Base-by-base conservation (phyloP, 208 protist genomes). In the Strigomonas culicis region DNA sequence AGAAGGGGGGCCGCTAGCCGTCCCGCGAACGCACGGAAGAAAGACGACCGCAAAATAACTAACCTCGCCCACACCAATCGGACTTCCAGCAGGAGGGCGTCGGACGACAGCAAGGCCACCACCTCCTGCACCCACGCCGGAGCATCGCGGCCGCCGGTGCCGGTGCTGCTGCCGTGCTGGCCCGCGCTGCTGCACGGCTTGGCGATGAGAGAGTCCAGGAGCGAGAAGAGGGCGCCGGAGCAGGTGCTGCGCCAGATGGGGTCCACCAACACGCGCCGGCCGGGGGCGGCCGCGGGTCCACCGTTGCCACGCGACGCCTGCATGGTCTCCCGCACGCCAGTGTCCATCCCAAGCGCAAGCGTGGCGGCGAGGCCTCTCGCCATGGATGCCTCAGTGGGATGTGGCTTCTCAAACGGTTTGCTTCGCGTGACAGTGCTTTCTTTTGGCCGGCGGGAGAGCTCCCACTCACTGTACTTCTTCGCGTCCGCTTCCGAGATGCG, bases 61-160 rank as follows among this genome's bases (percentile, higher is more conserved):
- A 91, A 51, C 24, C 88, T 90, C 39, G 53, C 50, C 4, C 92
- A 56, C 41, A 92, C 87, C 13, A 92, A 59, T 31, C 66, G 59
- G 25, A 86, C 80, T 31, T 84, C 86, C 1, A 63, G 4, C 19
- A 80, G 68, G 27, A 72, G 31, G 10, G 21, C 57, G 17, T 47
- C n/a, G 36, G 49, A 39, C 7, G 22, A 31, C 21, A 91, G 53
- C 28, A 87, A 75, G 11, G 32, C 32, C 28, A 70, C 69, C 13
- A 95, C 47, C 51, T 90, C 86, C 47, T 31, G 27, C 75, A 95
- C 88, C 85, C 87, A 97, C 32, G 60, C 67, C 8, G 65, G 67
- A 17, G 66, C 32, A 19, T 28, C 49, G 19, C 31, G n/a, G 6
- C 19, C 43, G 2, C 2, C 51, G 50, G 24, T 34, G 41, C 28